Evolutionary conservation across 2,329 filamentous ascomycete genomes (phyloP).

Genomic region (Trichophyton rubrum): DNA sequence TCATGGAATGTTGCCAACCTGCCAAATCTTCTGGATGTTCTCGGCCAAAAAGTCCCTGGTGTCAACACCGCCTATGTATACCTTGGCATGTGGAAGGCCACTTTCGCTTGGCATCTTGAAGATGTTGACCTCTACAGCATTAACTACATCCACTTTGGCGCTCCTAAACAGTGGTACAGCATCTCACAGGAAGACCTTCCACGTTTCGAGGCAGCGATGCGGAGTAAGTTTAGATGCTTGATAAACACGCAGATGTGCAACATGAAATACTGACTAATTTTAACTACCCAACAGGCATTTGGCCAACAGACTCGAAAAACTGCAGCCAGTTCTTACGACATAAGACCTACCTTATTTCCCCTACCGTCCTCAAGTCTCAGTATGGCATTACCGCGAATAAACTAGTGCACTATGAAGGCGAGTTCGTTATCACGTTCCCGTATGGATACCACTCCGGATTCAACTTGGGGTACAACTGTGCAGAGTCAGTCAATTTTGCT

Average conservation of each 20-base stretch:
- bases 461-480: slow-evolving; percentile 96
- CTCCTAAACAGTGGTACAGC: slow-evolving; percentile 98
- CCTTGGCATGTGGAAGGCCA: slow-evolving; percentile 98
- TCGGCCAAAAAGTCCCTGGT: slow-evolving; percentile 89
- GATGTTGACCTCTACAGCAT: slow-evolving; percentile 99
- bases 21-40: slow-evolving; percentile 80
- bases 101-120: slow-evolving; percentile 97
- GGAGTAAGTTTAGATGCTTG: slow-evolving; percentile 37
- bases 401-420: slow-evolving; percentile 85
- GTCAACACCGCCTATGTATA: slow-evolving; percentile 98
- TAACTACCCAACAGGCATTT: slow-evolving; percentile 43
- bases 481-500: slow-evolving; percentile 96
- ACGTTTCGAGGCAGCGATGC: slow-evolving; percentile 90
- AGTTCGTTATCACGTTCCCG: slow-evolving; percentile 96
- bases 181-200: slow-evolving; percentile 92
- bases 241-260: neutral
- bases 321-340: slow-evolving; percentile 94
- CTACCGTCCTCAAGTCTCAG: slow-evolving; percentile 69
- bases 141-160: slow-evolving; percentile 98
- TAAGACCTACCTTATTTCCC: slow-evolving; percentile 94
- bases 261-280: neutral
- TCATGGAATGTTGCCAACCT: slow-evolving; percentile 92
- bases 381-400: slow-evolving; percentile 96
- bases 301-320: slow-evolving; percentile 88
- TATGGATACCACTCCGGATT: slow-evolving; percentile 98